These are phyloP conservation scores for Apophysomyces sp. DNA, from an alignment of 371 early-diverging fungal genomes.

Conservation along the genomic window DNA sequence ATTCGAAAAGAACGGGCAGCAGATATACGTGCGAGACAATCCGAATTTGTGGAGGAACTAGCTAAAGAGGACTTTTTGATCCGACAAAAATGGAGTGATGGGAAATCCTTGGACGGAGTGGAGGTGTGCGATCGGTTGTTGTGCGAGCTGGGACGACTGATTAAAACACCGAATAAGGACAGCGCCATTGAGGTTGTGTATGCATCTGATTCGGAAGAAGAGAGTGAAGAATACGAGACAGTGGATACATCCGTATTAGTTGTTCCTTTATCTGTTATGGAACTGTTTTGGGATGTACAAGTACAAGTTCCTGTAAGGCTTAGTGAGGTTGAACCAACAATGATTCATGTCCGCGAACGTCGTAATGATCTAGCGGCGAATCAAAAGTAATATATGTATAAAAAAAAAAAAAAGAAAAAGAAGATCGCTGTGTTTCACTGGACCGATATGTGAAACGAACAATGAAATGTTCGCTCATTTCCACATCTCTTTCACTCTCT, in stretches of 20 bases:
- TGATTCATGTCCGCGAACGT: conserved; percentile 1
- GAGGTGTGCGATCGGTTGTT: conserved; percentile 3
- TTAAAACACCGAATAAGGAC: neutral
- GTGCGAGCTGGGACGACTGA: neutral
- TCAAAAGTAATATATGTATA: neutral
- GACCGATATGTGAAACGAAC: neutral
- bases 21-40: conserved; percentile 12
- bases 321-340: conserved; percentile 7
- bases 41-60: conserved; percentile 10
- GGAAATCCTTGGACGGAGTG: neutral
- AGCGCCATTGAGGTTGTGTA: conserved; percentile 10
- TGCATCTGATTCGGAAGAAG: conserved; percentile 2
- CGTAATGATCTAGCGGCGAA: neutral
- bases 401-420: neutral
- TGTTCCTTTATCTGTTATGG: conserved; percentile 12
- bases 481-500: neutral
- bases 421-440: neutral
- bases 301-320: conserved; percentile 10
- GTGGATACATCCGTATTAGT: conserved; percentile 14
- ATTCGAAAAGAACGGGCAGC: conserved; percentile 14
- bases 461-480: neutral
- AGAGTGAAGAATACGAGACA: neutral
- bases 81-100: conserved; percentile 2
- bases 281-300: conserved; percentile 14
- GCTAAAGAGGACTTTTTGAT: neutral